Evolutionary conservation across 2,329 filamentous ascomycete genomes (phyloP).

Genomic region (Microdochium paspali): DNA sequence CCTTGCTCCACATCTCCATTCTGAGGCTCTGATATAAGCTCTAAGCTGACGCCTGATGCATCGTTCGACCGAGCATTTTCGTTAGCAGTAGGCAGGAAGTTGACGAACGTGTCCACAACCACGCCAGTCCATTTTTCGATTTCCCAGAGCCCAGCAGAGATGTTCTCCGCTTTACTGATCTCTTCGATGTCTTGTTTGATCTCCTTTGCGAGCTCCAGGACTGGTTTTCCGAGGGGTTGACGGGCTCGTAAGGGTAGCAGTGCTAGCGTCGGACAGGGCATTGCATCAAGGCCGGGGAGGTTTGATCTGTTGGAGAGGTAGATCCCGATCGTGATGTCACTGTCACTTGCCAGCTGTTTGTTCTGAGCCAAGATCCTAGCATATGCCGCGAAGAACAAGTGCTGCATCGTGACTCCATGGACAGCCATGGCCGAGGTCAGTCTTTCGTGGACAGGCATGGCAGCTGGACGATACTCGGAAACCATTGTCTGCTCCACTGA

Average conservation of each 20-base stretch:
- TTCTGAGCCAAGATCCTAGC: slow-evolving; percentile 32
- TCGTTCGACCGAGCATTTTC: neutral
- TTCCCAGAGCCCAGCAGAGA: slow-evolving; percentile 57
- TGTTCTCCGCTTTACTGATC: slow-evolving; percentile 47
- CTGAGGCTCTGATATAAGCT: slow-evolving; percentile 1
- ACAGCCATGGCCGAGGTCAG: slow-evolving; percentile 11
- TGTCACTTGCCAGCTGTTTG: slow-evolving; percentile 2
- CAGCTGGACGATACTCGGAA: slow-evolving; percentile 8
- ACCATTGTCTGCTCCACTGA: too few species aligned
- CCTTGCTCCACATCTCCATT: slow-evolving; percentile 1
- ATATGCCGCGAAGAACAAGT: slow-evolving; percentile 66
- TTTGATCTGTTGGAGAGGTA: slow-evolving; percentile 73
- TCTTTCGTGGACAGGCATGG: slow-evolving; percentile 5
- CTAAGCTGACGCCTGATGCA: neutral
- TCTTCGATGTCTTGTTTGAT: slow-evolving; percentile 60
- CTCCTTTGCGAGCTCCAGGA: slow-evolving; percentile 42
- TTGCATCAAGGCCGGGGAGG: slow-evolving; percentile 34
- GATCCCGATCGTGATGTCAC: slow-evolving; percentile 58
- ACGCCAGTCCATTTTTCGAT: slow-evolving; percentile 68
- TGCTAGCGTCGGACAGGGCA: slow-evolving; percentile 63
- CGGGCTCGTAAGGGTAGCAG: slow-evolving; percentile 62
- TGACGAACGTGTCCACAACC: slow-evolving; percentile 64
- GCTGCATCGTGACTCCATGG: slow-evolving; percentile 58
- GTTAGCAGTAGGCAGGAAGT: slow-evolving; percentile 51
- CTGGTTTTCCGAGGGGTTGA: slow-evolving; percentile 12